These are phyloP conservation scores for Striga asiatica DNA, from an alignment of 257 asterid genomes.

Conservation along the genomic window DNA sequence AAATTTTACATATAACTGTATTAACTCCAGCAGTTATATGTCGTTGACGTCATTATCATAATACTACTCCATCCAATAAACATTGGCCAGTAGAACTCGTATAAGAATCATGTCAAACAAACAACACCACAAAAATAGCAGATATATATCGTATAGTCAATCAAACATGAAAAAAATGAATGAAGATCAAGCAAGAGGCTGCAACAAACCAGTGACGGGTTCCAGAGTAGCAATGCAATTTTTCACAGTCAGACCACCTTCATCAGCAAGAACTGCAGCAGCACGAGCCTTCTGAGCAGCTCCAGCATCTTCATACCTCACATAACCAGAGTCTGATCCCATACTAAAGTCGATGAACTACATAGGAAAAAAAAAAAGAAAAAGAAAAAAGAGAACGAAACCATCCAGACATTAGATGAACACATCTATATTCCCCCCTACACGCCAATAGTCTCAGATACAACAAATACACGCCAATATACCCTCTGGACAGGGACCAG, in stretches of 20 bases:
- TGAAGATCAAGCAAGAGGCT: not conserved
- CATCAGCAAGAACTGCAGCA: constrained; percentile 76
- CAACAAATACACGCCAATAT: not conserved
- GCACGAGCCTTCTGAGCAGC: constrained; percentile 83
- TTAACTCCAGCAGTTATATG: no score
- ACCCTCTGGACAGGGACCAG: not conserved
- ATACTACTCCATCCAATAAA: no score
- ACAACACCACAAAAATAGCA: no score
- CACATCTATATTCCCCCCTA: not conserved
- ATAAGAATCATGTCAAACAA: no score
- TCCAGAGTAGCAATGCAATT: constrained; percentile 68
- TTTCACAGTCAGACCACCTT: constrained; percentile 79
- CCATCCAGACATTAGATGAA: not conserved
- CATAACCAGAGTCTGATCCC: constrained; percentile 63
- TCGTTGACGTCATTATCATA: no score
- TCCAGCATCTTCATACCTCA: constrained; percentile 80
- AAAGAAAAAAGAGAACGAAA: constrained; percentile 7
- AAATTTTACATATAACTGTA: not conserved
- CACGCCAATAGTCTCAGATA: not conserved
- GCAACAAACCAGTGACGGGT: constrained; percentile 66
- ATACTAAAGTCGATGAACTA: constrained; percentile 76
- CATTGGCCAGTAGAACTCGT: no score
- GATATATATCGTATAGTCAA: no score
- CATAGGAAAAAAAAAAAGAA: constrained; percentile 13
- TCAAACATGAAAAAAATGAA: not conserved